Base-by-base conservation (phyloP, 1,284 basidiomycete species). In the Puccinia novopanici region DNA sequence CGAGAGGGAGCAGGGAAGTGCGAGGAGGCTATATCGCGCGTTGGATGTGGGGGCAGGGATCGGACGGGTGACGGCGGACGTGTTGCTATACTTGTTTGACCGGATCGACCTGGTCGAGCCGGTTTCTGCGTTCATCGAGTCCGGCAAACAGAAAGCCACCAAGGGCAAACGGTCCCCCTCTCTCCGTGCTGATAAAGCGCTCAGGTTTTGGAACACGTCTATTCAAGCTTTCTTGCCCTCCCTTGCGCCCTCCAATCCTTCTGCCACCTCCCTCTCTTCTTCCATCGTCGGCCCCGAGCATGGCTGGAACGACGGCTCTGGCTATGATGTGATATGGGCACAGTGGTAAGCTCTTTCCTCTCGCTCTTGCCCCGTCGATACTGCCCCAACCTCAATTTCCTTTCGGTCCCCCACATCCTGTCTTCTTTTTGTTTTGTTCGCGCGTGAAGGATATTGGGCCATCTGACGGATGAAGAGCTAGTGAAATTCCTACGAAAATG, bases 51-150 rank as follows among this genome's bases (percentile, higher is more conserved):
- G 88, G 34, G 85, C 94, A 22, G 95, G 95, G 2, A 92, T 98
- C 71, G 95, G 95, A 10, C 90, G 95, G 75, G 94, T 96, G 45
- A 95, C 94, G 0, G 88, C 90, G 5, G 91, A 92, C 82, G 92
- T 94, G 15, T 90, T 98, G 13, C 89, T 97, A 6, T 91, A 92
- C 83, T 90, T 97, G 71, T 89, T 94, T 82, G 89, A 91, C 45
- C 92, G 94, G 84, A 92, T 97, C 57, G 90, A 94, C 57, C 89
- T 96, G 54, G 89, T 95, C 80, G 95, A 98, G 85, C 95, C 95
- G 2, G 92, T 94, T 0, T 88, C 88, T 34, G 86, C 89, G 55
- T 94, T 97, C 85, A 88, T 96, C 34, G 86, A 88, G 55, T 89
- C 92, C 84, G 94, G 93, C 81, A 82, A 81, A 70, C 61, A 48